These are phyloP conservation scores for Fusarium tjaetaba DNA, from an alignment of 2,329 filamentous ascomycete species.

Conservation along the genomic window DNA sequence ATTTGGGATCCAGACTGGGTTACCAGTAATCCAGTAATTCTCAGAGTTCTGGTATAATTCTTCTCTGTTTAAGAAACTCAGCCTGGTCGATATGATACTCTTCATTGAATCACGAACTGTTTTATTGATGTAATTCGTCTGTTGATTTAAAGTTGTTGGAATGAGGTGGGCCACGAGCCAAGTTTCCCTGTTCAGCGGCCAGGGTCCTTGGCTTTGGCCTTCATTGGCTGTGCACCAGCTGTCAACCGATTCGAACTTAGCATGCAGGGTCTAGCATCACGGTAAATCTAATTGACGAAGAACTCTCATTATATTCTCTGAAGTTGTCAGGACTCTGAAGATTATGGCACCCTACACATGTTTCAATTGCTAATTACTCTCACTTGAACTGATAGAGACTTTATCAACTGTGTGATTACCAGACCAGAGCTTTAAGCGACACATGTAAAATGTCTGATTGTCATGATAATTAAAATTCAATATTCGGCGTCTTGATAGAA, in stretches of 20 bases:
- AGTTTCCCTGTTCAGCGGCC: not conserved
- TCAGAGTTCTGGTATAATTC: accelerated
- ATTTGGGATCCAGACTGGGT: not conserved
- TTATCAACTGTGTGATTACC: not conserved
- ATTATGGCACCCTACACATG: not conserved
- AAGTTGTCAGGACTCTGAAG: not conserved
- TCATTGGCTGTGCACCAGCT: not conserved
- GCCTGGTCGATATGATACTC: no score
- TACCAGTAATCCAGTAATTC: no score
- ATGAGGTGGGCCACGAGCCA: not conserved
- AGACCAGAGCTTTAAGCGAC: not conserved
- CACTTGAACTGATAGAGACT: no score
- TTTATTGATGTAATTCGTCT: not conserved
- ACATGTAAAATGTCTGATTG: not conserved
- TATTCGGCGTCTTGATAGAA: not conserved
- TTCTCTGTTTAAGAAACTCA: no score
- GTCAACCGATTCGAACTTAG: not conserved
- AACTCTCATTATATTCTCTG: not conserved
- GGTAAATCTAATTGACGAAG: not conserved
- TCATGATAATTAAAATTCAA: not conserved
- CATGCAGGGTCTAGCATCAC: not conserved
- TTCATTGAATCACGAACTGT: not conserved
- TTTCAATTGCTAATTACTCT: not conserved
- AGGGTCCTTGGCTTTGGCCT: not conserved
- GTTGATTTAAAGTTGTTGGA: not conserved